A percentile compares a stretch with the other conserved stretches of the same genome.
phyloP scores from a whole-genome alignment of 257 asterid species.

The Gynochthodes officinalis region DNA sequence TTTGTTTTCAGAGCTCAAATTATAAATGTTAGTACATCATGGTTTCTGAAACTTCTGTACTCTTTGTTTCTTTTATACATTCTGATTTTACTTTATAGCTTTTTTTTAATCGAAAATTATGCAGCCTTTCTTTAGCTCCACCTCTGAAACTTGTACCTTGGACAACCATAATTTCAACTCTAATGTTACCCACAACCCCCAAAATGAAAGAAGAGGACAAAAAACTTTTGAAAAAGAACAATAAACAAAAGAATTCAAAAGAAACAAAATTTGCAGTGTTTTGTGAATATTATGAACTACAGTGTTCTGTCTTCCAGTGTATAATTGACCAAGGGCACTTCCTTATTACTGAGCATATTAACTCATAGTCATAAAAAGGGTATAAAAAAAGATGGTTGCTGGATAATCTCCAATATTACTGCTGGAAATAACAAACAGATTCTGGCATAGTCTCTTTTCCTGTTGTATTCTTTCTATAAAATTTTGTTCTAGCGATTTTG shows the following conservation, averaged over 20 bases:
- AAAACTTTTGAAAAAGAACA: not conserved
- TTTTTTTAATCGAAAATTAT: too few relatives aligned
- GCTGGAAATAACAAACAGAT: conserved; percentile 88
- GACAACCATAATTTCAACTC: too few relatives aligned
- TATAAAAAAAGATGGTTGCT: conserved; percentile 92
- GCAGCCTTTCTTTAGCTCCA: too few relatives aligned
- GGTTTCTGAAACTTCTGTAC: too few relatives aligned
- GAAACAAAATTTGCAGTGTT: not conserved
- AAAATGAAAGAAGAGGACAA: too few relatives aligned
- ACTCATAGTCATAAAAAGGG: conserved; percentile 87
- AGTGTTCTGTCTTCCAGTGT: conserved; percentile 36
- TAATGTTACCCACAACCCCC: too few relatives aligned
- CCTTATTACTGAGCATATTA: conserved; percentile 62
- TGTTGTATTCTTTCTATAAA: not conserved
- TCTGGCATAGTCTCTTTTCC: conserved; percentile 41
- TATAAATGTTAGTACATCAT: too few relatives aligned
- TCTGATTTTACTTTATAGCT: too few relatives aligned
- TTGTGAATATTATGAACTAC: not conserved
- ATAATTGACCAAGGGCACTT: conserved; percentile 78
- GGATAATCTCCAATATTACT: conserved; percentile 88
- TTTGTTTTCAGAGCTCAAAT: too few relatives aligned
- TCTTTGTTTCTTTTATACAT: too few relatives aligned
- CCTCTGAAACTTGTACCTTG: too few relatives aligned
- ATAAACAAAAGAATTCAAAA: not conserved
- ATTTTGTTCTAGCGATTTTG: too few relatives aligned